These are phyloP conservation scores for Eutrema yunnanense DNA, from an alignment of 345 rosid genomes.

Conservation along the genomic window DNA sequence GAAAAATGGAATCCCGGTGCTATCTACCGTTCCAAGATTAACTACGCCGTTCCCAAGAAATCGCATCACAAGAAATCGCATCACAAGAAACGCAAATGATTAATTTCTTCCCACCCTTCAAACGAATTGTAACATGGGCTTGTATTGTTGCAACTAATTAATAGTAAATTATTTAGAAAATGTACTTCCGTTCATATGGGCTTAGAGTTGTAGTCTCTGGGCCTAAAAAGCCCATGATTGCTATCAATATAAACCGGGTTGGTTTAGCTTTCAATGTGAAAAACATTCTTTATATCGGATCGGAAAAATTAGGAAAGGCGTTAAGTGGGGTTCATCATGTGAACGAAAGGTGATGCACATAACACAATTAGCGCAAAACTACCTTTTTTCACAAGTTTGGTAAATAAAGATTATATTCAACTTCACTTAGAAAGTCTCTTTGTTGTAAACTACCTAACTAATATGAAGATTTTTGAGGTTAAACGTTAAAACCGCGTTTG, in stretches of 20 bases:
- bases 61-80: neutral
- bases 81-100: slow-evolving; percentile 9
- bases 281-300: neutral
- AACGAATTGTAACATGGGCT: neutral
- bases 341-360: neutral
- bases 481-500: slow-evolving; percentile 4
- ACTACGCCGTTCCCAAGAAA: slow-evolving; percentile 24
- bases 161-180: neutral
- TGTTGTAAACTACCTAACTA: slow-evolving; percentile 22
- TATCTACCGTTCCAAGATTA: slow-evolving; percentile 44
- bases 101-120: neutral
- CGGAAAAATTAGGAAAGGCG: neutral
- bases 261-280: neutral
- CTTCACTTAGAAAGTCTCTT: slow-evolving; percentile 8
- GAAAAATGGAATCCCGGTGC: slow-evolving; percentile 54
- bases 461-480: neutral
- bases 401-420: slow-evolving; percentile 8
- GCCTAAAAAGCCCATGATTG: neutral
- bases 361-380: neutral
- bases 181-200: neutral
- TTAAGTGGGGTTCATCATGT: neutral
- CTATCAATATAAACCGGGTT: neutral
- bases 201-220: neutral
- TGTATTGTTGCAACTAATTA: neutral
- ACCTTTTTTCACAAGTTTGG: slow-evolving; percentile 8